Evolutionary conservation across 1,284 basidiomycete species (phyloP).

Genomic region (Thelephora terrestris): DNA sequence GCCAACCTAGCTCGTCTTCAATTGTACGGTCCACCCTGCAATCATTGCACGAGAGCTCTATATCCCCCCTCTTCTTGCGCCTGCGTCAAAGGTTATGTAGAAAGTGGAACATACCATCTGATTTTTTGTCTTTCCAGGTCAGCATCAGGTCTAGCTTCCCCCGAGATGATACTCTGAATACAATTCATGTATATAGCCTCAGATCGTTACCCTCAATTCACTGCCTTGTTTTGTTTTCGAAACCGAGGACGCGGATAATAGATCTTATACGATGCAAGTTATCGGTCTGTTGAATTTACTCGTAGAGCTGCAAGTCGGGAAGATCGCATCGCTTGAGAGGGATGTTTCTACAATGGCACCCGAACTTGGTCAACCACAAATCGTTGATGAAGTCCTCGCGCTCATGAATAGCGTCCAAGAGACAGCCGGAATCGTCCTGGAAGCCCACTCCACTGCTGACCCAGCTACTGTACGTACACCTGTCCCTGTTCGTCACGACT

Average conservation of each 20-base stretch:
- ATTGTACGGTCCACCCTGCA: slow-evolving; percentile 6
- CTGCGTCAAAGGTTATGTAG: slow-evolving; percentile 2
- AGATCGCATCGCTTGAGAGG: too few relatives aligned
- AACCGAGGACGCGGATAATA: not conserved
- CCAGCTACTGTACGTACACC: too few relatives aligned
- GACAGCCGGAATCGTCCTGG: too few relatives aligned
- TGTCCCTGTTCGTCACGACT: too few relatives aligned
- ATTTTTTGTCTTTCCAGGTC: slow-evolving; percentile 31
- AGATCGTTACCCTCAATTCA: not conserved
- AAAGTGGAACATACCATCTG: slow-evolving; percentile 22
- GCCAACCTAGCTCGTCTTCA: not conserved
- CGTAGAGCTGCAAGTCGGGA: too few relatives aligned
- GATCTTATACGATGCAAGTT: not conserved
- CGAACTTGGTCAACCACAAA: too few relatives aligned
- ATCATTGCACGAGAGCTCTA: not conserved
- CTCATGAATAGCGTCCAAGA: too few relatives aligned
- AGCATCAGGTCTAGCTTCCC: slow-evolving; percentile 18
- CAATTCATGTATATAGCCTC: slow-evolving; percentile 3
- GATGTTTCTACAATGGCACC: too few relatives aligned
- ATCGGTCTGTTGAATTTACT: too few relatives aligned
- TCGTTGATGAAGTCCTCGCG: too few relatives aligned
- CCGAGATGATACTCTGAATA: not conserved
- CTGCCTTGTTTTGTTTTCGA: not conserved
- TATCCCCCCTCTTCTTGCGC: slow-evolving; percentile 7
- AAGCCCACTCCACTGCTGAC: too few relatives aligned